These are phyloP conservation scores for Dryas alaskensis DNA, from an alignment of 306 rosid genomes.

Conservation along the genomic window DNA sequence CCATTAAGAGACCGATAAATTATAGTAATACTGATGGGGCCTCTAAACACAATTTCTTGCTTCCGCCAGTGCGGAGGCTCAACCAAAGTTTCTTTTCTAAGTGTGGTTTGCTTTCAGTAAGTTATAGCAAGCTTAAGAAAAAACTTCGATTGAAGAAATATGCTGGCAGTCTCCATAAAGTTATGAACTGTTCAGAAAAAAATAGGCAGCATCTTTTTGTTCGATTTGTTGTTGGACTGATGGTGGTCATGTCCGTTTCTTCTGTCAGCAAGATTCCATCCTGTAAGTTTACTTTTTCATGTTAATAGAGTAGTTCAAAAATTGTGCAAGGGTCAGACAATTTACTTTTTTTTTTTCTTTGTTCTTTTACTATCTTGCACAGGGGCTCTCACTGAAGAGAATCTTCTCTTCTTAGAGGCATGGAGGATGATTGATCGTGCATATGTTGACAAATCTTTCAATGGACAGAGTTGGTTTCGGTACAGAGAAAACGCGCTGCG, in stretches of 20 bases:
- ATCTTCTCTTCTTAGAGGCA: constrained; percentile 90
- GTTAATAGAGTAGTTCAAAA: not conserved
- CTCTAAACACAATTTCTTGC: constrained; percentile 32
- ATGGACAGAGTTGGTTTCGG: constrained; percentile 97
- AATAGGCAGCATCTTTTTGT: constrained; percentile 40
- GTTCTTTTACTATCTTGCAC: not conserved
- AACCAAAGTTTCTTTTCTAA: constrained; percentile 26
- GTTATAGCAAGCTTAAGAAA: constrained; percentile 24
- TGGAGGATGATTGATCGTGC: constrained; percentile 96
- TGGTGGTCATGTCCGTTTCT: constrained; percentile 75
- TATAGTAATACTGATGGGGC: constrained; percentile 19
- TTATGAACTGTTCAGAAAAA: constrained; percentile 36
- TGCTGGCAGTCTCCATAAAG: constrained; percentile 29
- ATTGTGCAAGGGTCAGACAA: not conserved
- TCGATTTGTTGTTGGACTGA: constrained; percentile 53
- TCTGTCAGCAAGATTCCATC: constrained; percentile 46
- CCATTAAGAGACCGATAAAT: constrained; percentile 8
- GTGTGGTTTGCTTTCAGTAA: constrained; percentile 36
- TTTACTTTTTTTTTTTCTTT: constrained; percentile 14
- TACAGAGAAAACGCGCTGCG: constrained; percentile 89
- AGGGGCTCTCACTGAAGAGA: constrained; percentile 86
- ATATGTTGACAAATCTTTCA: constrained; percentile 82
- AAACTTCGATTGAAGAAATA: constrained; percentile 28
- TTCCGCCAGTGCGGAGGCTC: constrained; percentile 27
- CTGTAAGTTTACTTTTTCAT: constrained; percentile 45